These are phyloP conservation scores for Cucurbita ficifolia DNA, from an alignment of 306 rosid species.

Conservation along the genomic window DNA sequence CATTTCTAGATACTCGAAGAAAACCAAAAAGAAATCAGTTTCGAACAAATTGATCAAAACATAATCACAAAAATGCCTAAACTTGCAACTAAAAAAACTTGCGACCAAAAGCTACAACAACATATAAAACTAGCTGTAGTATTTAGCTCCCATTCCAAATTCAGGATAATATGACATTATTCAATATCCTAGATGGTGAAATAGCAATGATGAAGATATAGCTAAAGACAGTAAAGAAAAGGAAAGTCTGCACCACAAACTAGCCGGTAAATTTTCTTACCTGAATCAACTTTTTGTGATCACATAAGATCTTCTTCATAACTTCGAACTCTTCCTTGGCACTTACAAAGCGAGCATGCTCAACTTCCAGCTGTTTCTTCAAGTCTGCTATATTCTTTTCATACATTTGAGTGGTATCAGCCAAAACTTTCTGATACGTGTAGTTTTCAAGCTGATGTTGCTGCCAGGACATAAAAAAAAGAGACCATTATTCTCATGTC, in stretches of 20 bases:
- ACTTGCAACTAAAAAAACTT: background rate
- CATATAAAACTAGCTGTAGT: background rate
- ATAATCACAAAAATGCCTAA: background rate
- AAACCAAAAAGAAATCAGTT: background rate
- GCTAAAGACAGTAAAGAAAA: background rate
- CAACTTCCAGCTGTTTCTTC: constrained; percentile 29
- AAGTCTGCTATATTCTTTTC: constrained; percentile 44
- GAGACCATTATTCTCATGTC: background rate
- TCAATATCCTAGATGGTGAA: background rate
- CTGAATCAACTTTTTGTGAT: constrained; percentile 28
- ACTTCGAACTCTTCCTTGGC: constrained; percentile 22
- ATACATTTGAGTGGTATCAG: constrained; percentile 55
- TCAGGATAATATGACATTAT: background rate
- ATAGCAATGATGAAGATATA: background rate
- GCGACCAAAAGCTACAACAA: background rate
- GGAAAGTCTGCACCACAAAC: background rate
- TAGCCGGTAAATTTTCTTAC: constrained; percentile 10
- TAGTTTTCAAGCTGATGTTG: constrained; percentile 47
- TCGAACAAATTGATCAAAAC: background rate
- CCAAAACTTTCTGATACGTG: constrained; percentile 38
- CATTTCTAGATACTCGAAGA: background rate
- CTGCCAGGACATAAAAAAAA: constrained; percentile 25
- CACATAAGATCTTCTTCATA: constrained; percentile 21
- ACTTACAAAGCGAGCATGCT: constrained; percentile 14
- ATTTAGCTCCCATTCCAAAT: background rate